phyloP scores from a whole-genome alignment of 1,284 basidiomycete species.

The Ceratobasidium sp. region DNA sequence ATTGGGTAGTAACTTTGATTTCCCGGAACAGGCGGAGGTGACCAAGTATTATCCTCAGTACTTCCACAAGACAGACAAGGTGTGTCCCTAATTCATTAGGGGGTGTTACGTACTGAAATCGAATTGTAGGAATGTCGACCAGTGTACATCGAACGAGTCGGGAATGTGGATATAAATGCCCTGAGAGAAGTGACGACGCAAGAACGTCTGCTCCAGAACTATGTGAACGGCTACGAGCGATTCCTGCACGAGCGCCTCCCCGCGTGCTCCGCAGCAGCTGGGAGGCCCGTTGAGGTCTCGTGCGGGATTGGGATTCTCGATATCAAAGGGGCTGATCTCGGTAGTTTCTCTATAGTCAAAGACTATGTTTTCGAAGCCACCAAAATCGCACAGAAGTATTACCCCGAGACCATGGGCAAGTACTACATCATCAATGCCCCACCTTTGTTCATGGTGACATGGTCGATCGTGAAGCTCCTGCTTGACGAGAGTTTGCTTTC shows the following conservation, averaged over 20 bases:
- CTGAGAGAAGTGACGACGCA: constrained; percentile 82
- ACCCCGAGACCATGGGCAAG: constrained; percentile 93
- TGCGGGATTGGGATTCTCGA: constrained; percentile 99
- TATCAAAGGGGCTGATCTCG: constrained; percentile 78
- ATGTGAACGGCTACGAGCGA: constrained; percentile 94
- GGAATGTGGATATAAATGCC: constrained; percentile 84
- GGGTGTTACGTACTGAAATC: neutral
- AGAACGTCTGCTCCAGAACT: constrained; percentile 86
- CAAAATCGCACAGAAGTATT: constrained; percentile 86
- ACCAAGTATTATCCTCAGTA: constrained; percentile 95
- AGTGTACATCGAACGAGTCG: constrained; percentile 92
- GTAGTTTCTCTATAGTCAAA: constrained; percentile 89
- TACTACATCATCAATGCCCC: constrained; percentile 97
- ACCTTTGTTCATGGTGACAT: constrained; percentile 88
- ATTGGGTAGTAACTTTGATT: constrained; percentile 76
- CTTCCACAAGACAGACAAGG: constrained; percentile 96
- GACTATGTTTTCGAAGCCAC: constrained; percentile 85
- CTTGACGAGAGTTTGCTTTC: constrained; percentile 91
- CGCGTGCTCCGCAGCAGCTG: constrained; percentile 73
- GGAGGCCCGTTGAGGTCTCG: constrained; percentile 93
- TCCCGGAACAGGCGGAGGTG: constrained; percentile 81
- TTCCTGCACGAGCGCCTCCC: constrained; percentile 81
- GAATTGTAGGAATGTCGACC: constrained; percentile 83
- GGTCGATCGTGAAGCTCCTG: constrained; percentile 89
- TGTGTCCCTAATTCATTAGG: constrained; percentile 49